Evolutionary conservation across 2,329 filamentous ascomycete genomes (phyloP).

Genomic region (Didymella pinodella): DNA sequence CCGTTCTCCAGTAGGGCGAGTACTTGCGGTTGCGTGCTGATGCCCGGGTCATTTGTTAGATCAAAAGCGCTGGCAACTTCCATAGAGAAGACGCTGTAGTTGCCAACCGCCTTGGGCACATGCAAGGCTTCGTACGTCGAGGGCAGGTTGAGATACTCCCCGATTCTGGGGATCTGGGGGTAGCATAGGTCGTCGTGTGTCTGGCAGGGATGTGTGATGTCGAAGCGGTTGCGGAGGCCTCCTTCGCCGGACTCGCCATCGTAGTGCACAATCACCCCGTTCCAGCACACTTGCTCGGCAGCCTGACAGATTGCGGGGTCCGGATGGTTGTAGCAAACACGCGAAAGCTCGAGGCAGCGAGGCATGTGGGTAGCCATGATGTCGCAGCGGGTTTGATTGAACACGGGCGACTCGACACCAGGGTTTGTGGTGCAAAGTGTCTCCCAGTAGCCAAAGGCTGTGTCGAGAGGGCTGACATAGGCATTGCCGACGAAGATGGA

Average conservation of each 20-base stretch:
- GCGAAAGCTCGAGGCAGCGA: conserved; percentile 54
- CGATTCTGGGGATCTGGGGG: conserved; percentile 37
- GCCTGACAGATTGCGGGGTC: conserved; percentile 54
- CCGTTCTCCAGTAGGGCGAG: conserved; percentile 48
- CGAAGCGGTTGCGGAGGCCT: conserved; percentile 53
- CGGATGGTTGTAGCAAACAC: conserved; percentile 52
- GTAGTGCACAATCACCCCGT: conserved; percentile 52
- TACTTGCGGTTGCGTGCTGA: conserved; percentile 47
- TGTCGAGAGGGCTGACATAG: conserved; percentile 54
- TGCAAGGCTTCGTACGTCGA: conserved; percentile 45
- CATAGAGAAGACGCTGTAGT: conserved; percentile 40
- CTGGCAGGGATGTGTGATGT: conserved; percentile 53
- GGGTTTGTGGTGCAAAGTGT: conserved; percentile 58
- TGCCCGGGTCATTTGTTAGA: conserved; percentile 37
- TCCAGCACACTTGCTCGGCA: conserved; percentile 49
- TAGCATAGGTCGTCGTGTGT: conserved; percentile 52
- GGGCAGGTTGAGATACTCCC: conserved; percentile 47
- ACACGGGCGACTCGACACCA: conserved; percentile 53
- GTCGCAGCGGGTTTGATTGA: conserved; percentile 58
- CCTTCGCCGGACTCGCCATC: conserved; percentile 52
- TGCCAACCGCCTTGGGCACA: conserved; percentile 44
- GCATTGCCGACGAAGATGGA: conserved; percentile 60
- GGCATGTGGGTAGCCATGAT: conserved; percentile 57
- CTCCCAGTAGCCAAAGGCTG: conserved; percentile 56
- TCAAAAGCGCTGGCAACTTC: conserved; percentile 40